Percentiles rank a stretch among this genome's conserved stretches.
Conservation (phyloP, 1,284 basidiomycete genomes). For the Cutaneotrichosporon cutaneum region DNA sequence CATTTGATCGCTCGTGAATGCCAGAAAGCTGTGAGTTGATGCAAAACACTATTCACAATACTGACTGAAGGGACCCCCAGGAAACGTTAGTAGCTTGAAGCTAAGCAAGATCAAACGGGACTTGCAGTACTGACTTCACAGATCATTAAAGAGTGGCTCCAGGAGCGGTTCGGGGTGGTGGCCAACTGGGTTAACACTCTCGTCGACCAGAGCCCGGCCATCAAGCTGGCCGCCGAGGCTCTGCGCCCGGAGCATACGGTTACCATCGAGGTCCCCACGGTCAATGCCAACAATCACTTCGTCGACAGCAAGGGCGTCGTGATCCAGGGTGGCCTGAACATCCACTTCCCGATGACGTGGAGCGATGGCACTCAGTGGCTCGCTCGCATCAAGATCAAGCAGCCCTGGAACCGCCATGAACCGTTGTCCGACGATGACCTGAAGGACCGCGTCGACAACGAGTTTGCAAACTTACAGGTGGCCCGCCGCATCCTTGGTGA, state of each 20-base stretch:
- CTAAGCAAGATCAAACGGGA: too few relatives aligned
- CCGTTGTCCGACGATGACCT: neutral
- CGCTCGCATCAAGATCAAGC: neutral
- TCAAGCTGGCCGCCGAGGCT: neutral
- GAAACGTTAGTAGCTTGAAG: too few relatives aligned
- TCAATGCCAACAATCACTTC: neutral
- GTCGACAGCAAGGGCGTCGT: neutral
- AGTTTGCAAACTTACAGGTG: neutral
- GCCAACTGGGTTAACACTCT: neutral
- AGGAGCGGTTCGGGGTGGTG: too few relatives aligned
- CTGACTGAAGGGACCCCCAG: too few relatives aligned
- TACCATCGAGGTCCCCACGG: neutral
- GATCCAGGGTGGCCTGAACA: neutral
- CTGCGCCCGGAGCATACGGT: neutral
- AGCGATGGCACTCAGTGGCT: neutral
- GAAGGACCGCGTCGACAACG: neutral
- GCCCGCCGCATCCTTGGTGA: neutral
- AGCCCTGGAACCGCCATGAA: neutral
- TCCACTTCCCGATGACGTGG: neutral
- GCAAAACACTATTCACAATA: too few relatives aligned
- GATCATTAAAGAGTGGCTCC: too few relatives aligned
- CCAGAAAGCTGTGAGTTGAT: too few relatives aligned
- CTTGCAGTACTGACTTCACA: too few relatives aligned
- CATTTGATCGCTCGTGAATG: too few relatives aligned
- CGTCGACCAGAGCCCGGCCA: neutral